Base-by-base conservation (phyloP, 208 protist species). In the Trypanosoma congolense region DNA sequence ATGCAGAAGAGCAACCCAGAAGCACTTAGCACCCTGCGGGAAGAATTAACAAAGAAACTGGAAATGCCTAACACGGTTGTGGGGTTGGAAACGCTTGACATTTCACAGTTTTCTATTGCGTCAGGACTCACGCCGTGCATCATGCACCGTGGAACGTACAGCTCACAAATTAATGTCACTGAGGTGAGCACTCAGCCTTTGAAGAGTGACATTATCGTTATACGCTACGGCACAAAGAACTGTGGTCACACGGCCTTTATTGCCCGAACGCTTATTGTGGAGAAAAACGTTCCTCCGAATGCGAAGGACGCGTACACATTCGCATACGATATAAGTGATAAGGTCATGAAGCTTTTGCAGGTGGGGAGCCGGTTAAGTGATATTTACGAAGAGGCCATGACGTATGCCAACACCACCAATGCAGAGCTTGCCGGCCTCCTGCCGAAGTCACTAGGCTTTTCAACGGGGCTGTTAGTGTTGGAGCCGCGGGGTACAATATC, bases 161-260 rank as follows among this genome's bases (percentile, higher is more conserved):
- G 65, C 4, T 43, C 74, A 12, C 58, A 82, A 48, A 79, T 94
- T 41, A 82, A 92, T 49, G 69, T 86, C 2, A 59, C 77, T 35
- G 54, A 56, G 12, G 46, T 67, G 29, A 74, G 67, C 45, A 70
- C 62, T 18, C 56, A 65, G 25, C 75, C 77, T 9, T 58, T 90
- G n/a, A 55, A 49, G 33, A 70, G 76, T 0, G 83, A 88, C 52
- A 67, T 94, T 6, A 73, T 94, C 26, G 65, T 89, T 10, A 69
- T 94, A 16, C 83, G 87, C 0, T 94, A 80, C 52, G 87, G 81
- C 41, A 46, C 80, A 10, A 91, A 92, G 63, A 77, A 89, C 61
- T 67, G 61, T 29, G 74, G 81, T 29, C 75, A 89, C 66, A 90
- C 80, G 4, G 83, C 87, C 10, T 92, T 92, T 46, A 48, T 94